These are phyloP conservation scores for Fusarium verrucosum DNA, from an alignment of 2,329 filamentous ascomycete genomes.

Conservation along the genomic window DNA sequence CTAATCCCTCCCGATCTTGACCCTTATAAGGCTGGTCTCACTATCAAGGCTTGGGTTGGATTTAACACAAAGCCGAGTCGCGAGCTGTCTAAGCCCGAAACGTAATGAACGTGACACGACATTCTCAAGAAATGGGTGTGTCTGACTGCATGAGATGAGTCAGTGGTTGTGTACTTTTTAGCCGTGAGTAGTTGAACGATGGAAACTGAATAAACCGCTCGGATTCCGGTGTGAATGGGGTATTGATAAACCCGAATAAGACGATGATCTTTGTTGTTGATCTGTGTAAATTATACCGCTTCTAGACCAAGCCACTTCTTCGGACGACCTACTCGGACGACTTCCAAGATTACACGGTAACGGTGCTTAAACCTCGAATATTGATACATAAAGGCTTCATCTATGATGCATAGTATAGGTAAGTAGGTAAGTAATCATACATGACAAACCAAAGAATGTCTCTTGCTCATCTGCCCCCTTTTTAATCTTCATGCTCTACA, in stretches of 20 bases:
- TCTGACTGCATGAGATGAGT: constrained; percentile 5
- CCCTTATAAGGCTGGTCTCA: constrained; percentile 12
- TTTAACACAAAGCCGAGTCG: constrained; percentile 41
- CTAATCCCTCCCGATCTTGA: neutral
- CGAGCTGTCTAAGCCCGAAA: constrained; percentile 27
- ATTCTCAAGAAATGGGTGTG: neutral
- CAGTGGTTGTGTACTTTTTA: neutral
- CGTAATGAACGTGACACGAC: neutral
- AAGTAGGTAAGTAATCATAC: constrained; percentile 23
- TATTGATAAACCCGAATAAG: neutral
- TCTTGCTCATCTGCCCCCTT: constrained; percentile 6
- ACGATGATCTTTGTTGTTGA: neutral
- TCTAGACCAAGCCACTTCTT: neutral
- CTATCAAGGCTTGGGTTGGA: constrained; percentile 33
- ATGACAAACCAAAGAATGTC: constrained; percentile 16
- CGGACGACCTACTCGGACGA: neutral
- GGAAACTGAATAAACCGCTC: constrained; percentile 2
- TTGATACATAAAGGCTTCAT: constrained; percentile 30
- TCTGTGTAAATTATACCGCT: neutral
- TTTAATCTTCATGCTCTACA: constrained; percentile 9
- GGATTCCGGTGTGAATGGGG: constrained; percentile 20
- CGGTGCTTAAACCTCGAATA: neutral
- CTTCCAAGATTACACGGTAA: neutral
- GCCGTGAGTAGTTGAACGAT: neutral
- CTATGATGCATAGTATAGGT: constrained; percentile 24